Evolutionary conservation across 1,284 basidiomycete genomes (phyloP), one percentile per base, ranked within the genome.

Genomic region (Schizophyllum amplum): DNA sequence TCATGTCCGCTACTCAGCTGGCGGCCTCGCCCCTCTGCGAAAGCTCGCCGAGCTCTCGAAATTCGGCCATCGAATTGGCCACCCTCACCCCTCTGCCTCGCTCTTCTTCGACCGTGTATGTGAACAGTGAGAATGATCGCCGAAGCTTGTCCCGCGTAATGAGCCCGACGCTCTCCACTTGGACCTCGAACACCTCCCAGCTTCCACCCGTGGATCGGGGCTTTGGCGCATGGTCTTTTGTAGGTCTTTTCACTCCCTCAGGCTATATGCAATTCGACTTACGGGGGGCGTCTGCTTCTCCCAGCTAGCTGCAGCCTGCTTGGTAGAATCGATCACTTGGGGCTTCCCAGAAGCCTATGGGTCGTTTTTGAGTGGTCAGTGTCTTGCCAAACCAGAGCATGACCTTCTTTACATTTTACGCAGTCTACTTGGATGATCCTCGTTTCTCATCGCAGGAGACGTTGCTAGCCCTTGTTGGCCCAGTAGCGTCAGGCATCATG

Each of bases 391-490:
- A 33, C 27, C 5, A 33, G 5, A 6, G 6, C 27, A 13, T 6
- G 13, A 33, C 13, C 27, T 13, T 33, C 13, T 5, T 33, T 33
- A 13, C 6, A 33, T 5, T 33, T 5, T 17, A 13, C 33, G 33
- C 2, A 63, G 69, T 67, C 1, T 73, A 74, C 55, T 57, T 72
- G 21, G 58, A 65, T 13, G 68, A 71, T 55, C 64, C 65, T 5
- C 57, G 55, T 2, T 69, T 65, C 54, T 54, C 54, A 0, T 63
- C 62, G 5, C 69, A 71, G 51, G 51, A 58, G 3, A 54, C 61
- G 5, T 59, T 74, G 11, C 66, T 75, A 3, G 72, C 73, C 9
- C 61, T 74, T 5, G 65, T 71, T 46, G 72, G 69, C 4, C 68
- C 64, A 1, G 58, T 71, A 1, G 65, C 66, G 5, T 68, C 69